Evolutionary conservation across 169 alveolate genomes (phyloP).

Genomic region (Eimeria zaria): DNA sequence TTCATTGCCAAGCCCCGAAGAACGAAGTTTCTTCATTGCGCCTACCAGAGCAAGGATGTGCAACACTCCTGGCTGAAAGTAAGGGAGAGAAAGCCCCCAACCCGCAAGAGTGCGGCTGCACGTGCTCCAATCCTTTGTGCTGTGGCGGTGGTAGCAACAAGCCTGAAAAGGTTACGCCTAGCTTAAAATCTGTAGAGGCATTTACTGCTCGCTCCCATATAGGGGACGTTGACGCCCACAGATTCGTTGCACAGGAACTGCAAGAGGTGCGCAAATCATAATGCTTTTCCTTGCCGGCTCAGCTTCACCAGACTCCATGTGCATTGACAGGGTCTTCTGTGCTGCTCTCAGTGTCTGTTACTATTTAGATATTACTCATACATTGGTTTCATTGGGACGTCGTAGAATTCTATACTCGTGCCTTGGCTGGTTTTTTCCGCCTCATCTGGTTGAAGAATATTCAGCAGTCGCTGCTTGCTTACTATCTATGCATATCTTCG

Average conservation of each 20-base stretch:
- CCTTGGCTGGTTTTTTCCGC: not conserved
- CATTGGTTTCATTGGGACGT: not conserved
- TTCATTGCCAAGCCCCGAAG: not conserved
- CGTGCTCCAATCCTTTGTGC: not conserved
- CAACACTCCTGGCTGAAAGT: not conserved
- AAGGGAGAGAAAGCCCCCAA: not conserved
- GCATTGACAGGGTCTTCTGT: not conserved
- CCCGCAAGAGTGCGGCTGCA: not conserved
- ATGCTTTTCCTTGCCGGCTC: not conserved
- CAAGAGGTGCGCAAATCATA: conserved; percentile 26
- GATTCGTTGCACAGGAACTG: conserved; percentile 62
- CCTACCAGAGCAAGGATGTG: not conserved
- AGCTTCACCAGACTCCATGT: not conserved
- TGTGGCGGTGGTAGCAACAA: conserved; percentile 10
- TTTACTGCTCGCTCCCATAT: not conserved
- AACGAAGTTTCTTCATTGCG: not conserved
- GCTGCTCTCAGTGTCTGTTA: no score
- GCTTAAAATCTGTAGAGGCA: conserved; percentile 5
- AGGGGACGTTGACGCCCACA: conserved; percentile 11
- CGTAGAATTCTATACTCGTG: not conserved
- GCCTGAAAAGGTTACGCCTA: not conserved
- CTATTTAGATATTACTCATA: no score
- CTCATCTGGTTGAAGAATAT: not conserved
- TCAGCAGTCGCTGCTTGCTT: not conserved
- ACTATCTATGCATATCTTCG: not conserved